Evolutionary conservation across 2,329 filamentous ascomycete species (phyloP).

Genomic region (Polychaeton citri): DNA sequence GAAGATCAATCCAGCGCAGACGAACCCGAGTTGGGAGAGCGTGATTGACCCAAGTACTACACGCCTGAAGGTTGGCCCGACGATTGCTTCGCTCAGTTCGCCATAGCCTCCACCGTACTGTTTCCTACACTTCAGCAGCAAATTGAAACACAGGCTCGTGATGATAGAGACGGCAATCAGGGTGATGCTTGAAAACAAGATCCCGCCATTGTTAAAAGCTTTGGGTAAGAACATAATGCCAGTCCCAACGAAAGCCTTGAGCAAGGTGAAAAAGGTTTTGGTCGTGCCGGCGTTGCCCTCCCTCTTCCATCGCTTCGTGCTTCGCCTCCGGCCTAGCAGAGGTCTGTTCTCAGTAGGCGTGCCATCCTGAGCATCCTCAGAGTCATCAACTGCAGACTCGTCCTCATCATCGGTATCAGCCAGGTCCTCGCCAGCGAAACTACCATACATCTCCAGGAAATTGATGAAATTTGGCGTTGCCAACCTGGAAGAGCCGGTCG

Average conservation of each 20-base stretch:
- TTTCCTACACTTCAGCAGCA: slow-evolving; percentile 54
- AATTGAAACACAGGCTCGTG: slow-evolving; percentile 58
- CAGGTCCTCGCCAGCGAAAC: slow-evolving; percentile 61
- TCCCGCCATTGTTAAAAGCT: slow-evolving; percentile 64
- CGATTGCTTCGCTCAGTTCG: slow-evolving; percentile 55
- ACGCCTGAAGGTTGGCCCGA: slow-evolving; percentile 48
- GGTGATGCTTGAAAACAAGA: slow-evolving; percentile 59
- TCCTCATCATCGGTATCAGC: slow-evolving; percentile 47
- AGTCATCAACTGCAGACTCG: slow-evolving; percentile 38
- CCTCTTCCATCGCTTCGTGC: slow-evolving; percentile 30
- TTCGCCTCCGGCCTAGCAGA: slow-evolving; percentile 44
- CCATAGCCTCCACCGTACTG: slow-evolving; percentile 56
- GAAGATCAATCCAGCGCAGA: slow-evolving; percentile 66
- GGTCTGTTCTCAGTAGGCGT: slow-evolving; percentile 44
- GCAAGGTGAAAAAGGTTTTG: slow-evolving; percentile 64
- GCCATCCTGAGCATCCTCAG: slow-evolving; percentile 44
- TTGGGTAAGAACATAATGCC: slow-evolving; percentile 74
- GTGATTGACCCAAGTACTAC: slow-evolving; percentile 58
- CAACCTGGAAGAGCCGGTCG: slow-evolving; percentile 30
- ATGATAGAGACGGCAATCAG: slow-evolving; percentile 52
- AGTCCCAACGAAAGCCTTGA: slow-evolving; percentile 69
- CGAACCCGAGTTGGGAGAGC: slow-evolving; percentile 64
- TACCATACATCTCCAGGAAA: slow-evolving; percentile 62
- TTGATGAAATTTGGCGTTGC: slow-evolving; percentile 60
- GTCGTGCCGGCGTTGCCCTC: slow-evolving; percentile 53